Evolutionary conservation across 441 rosid genomes (phyloP), one percentile per base, ranked within the genome.

Genomic region (Bruguiera hainesii): DNA sequence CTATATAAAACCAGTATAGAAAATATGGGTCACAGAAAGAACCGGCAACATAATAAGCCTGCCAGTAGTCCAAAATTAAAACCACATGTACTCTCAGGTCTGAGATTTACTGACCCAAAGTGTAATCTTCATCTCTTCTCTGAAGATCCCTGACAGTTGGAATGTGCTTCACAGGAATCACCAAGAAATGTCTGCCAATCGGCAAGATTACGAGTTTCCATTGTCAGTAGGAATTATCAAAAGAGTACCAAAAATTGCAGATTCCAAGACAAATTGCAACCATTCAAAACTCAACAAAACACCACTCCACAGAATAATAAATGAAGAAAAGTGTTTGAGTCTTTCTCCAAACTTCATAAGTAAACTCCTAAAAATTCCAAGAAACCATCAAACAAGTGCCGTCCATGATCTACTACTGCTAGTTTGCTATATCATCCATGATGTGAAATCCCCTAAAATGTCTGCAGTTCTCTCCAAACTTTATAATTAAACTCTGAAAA

Each of bases 141-240:
- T 63, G 80, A 16, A 94, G 92, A 76, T 88, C 80, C 29, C 58
- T 85, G 53, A 86, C 93, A 5, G 92, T 88, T 26, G 96, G 75
- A 81, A 94, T 85, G 73, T 89, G 97, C 76, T 82, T 72, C 68
- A 80, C 82, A 37, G 98, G 95, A 71, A 91, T 88, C 29, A 94
- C 96, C 86, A 88, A 78, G 78, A 85, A 93, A 76, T 93, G 98
- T 84, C 98, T 91, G 66, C 60, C 13, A 1, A 8, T 7, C 51
- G 37, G 7, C 28, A 51, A 68, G 60, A 13, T 46, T 56, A 23
- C 33, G 0, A 31, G 6, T 6, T 31, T 31, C 33, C 33, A 37
- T 37, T 10, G 13, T 37, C 15, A 11, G 0, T 37, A 13, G 15
- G 18, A 42, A 42, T 42, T 42, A 42, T 42, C 48, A 13, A 11